Conservation (phyloP, 306 rosid species). For the Castanopsis chinensis region DNA sequence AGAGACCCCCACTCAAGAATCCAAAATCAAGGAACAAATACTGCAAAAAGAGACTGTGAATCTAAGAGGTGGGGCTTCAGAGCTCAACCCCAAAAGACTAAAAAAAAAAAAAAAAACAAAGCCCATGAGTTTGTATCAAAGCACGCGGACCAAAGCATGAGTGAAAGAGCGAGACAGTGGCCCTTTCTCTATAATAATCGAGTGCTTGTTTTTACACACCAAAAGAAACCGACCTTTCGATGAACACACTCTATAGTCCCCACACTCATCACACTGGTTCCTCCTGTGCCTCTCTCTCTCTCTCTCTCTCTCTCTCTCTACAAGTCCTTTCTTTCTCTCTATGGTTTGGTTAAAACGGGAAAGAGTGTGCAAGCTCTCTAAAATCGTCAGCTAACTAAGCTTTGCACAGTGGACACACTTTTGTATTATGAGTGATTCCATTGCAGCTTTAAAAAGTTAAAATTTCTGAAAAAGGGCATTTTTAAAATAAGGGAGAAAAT, state of each 20-base stretch:
- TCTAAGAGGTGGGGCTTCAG: conserved; percentile 39
- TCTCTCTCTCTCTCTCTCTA: conserved; percentile 12
- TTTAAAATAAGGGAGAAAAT: background rate
- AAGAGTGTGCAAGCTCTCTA: conserved; percentile 60
- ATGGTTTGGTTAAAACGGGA: conserved; percentile 35
- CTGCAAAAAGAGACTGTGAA: conserved; percentile 57
- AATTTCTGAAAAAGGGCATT: background rate
- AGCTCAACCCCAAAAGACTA: conserved; percentile 16
- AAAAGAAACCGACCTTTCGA: conserved; percentile 86
- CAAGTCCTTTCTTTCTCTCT: conserved; percentile 15
- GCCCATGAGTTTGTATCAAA: conserved; percentile 54
- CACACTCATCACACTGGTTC: conserved; percentile 41
- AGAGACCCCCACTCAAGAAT: conserved; percentile 7
- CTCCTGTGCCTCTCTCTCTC: conserved; percentile 3
- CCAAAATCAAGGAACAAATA: conserved; percentile 57
- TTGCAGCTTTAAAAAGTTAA: conserved; percentile 78
- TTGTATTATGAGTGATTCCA: conserved; percentile 38
- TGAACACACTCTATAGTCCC: conserved; percentile 28
- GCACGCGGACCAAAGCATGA: conserved; percentile 86
- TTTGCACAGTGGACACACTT: conserved; percentile 51
- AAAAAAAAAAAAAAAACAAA: conserved; percentile 5
- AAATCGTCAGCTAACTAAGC: too few relatives aligned
- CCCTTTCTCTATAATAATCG: conserved; percentile 27
- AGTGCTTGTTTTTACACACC: conserved; percentile 41
- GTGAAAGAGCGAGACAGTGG: conserved; percentile 9